Base-by-base conservation (phyloP, 1,139 yeast species). In the Tardiomyces blankii region DNA sequence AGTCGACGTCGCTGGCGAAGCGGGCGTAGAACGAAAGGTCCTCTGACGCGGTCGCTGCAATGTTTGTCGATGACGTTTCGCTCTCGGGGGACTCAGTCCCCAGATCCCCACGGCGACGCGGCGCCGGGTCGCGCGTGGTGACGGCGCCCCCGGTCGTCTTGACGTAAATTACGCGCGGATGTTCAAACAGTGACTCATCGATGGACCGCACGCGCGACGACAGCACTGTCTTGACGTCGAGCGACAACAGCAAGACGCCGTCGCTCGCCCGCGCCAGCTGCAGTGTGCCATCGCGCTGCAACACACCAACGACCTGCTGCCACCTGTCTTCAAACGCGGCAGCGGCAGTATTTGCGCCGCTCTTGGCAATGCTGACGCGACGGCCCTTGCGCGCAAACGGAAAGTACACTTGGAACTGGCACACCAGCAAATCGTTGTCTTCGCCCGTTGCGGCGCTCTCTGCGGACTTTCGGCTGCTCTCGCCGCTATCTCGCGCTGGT, bases 281-380 rank as follows among this genome's bases (percentile, higher is more conserved):
- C 47, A 87, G 67, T 8, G 69, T 59, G 5, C 96, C 96, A 54
- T 78, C 71, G 2, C 82, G 74, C 54, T 76, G 78, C 44, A 86
- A 62, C 11, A 80, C 81, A 1, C 91, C 94, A 76, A 80, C 80
- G 1, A 86, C 80, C 44, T 73, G 75, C 56, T 81, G 82, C 95
- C 95, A 86, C 2, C 78, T 78, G 53, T 78, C 82, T 21, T 66
- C 65, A 1, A 65, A 50, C 14, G 46, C 42, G 40, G 51, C 49
- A 13, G 48, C 45, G n/a, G 46, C 46, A 27, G 49, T 50, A 27
- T 43, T 44, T 18, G 51, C 49, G 11, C 35, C 35, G 16, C 9
- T 9, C 16, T 12, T 14, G 16, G n/a, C 16, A 7, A 21, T 7
- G 25, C 25, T 21, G 25, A 21, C 25, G 9, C 35, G 35, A 5